Evolutionary conservation across 1,284 basidiomycete species (phyloP).

Genomic region (Moesziomyces aphidis): DNA sequence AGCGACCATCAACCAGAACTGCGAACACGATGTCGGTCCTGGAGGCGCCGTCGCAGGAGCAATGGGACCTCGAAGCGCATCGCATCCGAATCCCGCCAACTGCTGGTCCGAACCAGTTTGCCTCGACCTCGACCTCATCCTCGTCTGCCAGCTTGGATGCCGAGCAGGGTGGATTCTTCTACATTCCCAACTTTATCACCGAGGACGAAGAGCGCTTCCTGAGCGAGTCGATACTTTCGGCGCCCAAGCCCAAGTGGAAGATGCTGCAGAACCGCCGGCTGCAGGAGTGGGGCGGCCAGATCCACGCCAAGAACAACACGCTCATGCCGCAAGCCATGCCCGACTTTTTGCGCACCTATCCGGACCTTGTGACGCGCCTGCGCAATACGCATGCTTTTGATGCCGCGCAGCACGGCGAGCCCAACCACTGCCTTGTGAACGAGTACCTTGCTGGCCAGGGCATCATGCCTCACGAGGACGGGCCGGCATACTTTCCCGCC

Average conservation of each 20-base stretch:
- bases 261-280: constrained; percentile 74
- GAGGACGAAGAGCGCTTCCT: constrained; percentile 82
- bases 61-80: constrained; percentile 30
- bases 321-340: constrained; percentile 78
- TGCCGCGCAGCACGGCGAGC: constrained; percentile 75
- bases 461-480: constrained; percentile 90
- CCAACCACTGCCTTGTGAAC: constrained; percentile 80
- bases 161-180: constrained; percentile 48
- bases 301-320: constrained; percentile 73
- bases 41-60: constrained; percentile 17
- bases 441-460: constrained; percentile 86
- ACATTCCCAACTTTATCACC: constrained; percentile 82
- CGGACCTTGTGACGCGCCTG: constrained; percentile 80
- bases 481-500: constrained; percentile 84
- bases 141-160: background rate
- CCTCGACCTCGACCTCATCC: constrained; percentile 17
- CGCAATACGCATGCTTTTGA: constrained; percentile 74
- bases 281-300: constrained; percentile 73
- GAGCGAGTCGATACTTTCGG: constrained; percentile 75
- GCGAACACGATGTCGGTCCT: constrained; percentile 25
- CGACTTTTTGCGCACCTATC: constrained; percentile 73
- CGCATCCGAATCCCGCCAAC: constrained; percentile 27
- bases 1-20: background rate
- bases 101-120: constrained; percentile 31
- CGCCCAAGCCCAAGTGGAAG: constrained; percentile 86